phyloP scores from a whole-genome alignment of 2,329 filamentous ascomycete species.

The Helicocarpus griseus region DNA sequence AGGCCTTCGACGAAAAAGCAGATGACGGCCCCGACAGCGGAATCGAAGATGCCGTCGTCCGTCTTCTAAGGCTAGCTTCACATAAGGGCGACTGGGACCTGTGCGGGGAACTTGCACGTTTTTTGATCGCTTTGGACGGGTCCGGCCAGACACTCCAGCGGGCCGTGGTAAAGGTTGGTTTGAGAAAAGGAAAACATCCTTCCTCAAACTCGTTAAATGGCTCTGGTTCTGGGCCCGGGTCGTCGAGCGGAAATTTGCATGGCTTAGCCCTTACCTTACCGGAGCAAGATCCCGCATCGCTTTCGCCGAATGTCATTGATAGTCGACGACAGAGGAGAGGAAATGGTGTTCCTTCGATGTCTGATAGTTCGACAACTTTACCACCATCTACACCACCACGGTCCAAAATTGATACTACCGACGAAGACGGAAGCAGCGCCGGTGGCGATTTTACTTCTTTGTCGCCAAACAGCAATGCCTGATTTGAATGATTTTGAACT shows the following conservation, averaged over 20 bases:
- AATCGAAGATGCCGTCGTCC: constrained; percentile 52
- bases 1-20: constrained; percentile 57
- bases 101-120: constrained; percentile 90
- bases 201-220: constrained; percentile 23
- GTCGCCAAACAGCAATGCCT: not conserved
- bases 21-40: constrained; percentile 42
- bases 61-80: constrained; percentile 71
- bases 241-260: constrained; percentile 11
- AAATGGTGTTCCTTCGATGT: not conserved
- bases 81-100: constrained; percentile 86
- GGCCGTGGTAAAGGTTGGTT: constrained; percentile 31
- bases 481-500: not conserved
- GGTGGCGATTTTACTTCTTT: not conserved
- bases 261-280: constrained; percentile 24
- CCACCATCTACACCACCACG: not conserved
- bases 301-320: not conserved
- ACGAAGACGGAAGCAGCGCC: not conserved
- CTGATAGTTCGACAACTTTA: not conserved
- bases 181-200: constrained; percentile 13
- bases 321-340: not conserved
- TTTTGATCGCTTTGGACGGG: constrained; percentile 84
- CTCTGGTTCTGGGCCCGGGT: not conserved
- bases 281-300: constrained; percentile 13
- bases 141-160: constrained; percentile 63
- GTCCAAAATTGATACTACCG: not conserved